Conservation (phyloP, 2,329 filamentous ascomycete genomes). For the Pestalotiopsis sp. region DNA sequence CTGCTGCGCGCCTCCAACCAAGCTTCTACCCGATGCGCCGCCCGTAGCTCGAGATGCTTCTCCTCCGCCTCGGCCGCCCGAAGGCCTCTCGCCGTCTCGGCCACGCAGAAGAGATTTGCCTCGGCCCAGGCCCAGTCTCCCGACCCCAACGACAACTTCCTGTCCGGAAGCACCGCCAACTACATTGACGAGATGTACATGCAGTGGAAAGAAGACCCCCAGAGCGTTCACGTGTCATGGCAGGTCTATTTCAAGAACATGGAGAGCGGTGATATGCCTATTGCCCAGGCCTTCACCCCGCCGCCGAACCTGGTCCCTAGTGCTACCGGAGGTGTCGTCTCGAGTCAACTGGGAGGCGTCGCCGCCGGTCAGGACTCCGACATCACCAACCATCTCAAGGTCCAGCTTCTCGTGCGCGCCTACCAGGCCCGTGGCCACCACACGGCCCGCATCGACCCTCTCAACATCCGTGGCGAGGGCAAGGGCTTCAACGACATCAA, state of each 20-base stretch:
- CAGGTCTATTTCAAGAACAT: constrained; percentile 99
- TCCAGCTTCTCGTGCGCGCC: constrained; percentile 92
- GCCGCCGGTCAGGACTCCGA: constrained; percentile 69
- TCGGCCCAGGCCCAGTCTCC: constrained; percentile 56
- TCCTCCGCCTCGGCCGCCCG: constrained; percentile 48
- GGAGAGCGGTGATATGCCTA: constrained; percentile 96
- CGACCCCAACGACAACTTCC: constrained; percentile 92
- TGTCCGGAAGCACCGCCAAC: constrained; percentile 94
- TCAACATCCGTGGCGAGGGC: constrained; percentile 86
- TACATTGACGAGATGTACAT: constrained; percentile 99
- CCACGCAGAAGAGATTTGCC: constrained; percentile 53
- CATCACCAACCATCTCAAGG: constrained; percentile 94
- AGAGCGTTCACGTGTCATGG: constrained; percentile 96
- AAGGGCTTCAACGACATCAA: constrained; percentile 82
- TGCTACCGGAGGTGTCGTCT: constrained; percentile 74
- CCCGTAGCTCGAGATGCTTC: constrained; percentile 38
- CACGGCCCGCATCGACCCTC: constrained; percentile 95
- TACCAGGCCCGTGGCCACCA: constrained; percentile 98
- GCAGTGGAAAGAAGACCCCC: constrained; percentile 91
- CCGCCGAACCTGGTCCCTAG: constrained; percentile 88
- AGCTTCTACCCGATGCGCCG: constrained; percentile 35
- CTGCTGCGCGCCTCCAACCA: constrained; percentile 57
- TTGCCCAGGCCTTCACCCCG: constrained; percentile 94
- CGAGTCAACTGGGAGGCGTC: constrained; percentile 55
- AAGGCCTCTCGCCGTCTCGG: constrained; percentile 47